Base-by-base conservation (phyloP, 2,329 filamentous ascomycete genomes). In the Hypomyces perniciosus region DNA sequence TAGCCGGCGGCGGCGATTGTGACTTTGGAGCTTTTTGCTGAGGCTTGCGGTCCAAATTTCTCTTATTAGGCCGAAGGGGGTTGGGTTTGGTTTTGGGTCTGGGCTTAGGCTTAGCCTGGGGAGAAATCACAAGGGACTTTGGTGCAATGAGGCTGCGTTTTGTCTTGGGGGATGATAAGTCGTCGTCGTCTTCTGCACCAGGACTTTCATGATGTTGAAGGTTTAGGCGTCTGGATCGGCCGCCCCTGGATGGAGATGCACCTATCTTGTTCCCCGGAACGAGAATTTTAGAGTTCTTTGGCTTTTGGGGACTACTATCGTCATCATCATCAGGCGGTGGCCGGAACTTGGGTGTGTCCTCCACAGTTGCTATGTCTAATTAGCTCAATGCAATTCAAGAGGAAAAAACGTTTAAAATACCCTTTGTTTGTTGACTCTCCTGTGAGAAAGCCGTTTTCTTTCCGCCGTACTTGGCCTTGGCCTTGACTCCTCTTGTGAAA, bases 401-500 rank as follows among this genome's bases (percentile, higher is more conserved):
- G 41, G 8, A 31, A 43, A 28, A 9, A 29, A 29, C 5, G 20
- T 33, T 37, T 38, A 7, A 30, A 9, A 9, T n/a, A 59, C 48
- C 40, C 46, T 29, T 33, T 48, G 29, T 34, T 28, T 47, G 27
- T 12, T 39, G 50, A 34, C 8, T 39, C 28, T 56, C 54, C 42
- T 63, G 62, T 3, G 59, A 65, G 26, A 53, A 55, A 13, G 48
- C 39, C 7, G 31, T 42, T 13, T 46, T 58, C 12, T 52, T 63
- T n/a, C 50, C 20, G 20, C 20, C 54, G 50, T 67, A 69, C 5
- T 55, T 69, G 2, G 26, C 0, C 37, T 56, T 67, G 39, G 54
- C 35, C 1, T 35, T 51, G 20, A 37, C 51, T 6, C 34, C 46
- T 38, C 53, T 62, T 8, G 47, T 48, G 12, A 68, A 67, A 3